Evolutionary conservation across 2,329 filamentous ascomycete genomes (phyloP).

Genomic region (Fusarium sp.): DNA sequence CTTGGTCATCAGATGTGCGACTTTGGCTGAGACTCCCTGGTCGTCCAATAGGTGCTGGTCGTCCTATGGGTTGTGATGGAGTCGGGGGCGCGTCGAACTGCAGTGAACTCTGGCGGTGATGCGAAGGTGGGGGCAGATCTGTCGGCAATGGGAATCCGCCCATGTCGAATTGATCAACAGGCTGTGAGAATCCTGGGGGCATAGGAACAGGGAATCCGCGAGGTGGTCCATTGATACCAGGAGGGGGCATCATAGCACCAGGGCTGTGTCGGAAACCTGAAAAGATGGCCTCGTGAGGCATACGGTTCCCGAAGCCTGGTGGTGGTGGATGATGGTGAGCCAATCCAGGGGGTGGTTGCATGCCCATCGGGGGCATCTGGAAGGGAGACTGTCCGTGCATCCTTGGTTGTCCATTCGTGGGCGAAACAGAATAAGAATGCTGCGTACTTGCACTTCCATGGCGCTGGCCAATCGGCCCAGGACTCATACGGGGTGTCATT

Average conservation of each 20-base stretch:
- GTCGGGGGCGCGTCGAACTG: constrained; percentile 69
- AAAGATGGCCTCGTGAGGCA: constrained; percentile 65
- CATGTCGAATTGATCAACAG: constrained; percentile 49
- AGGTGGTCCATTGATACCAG: constrained; percentile 60
- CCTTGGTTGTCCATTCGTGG: constrained; percentile 55
- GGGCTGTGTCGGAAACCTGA: constrained; percentile 59
- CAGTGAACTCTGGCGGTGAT: constrained; percentile 80
- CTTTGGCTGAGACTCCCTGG: constrained; percentile 77
- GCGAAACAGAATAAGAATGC: constrained; percentile 65
- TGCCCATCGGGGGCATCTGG: constrained; percentile 65
- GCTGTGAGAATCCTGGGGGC: constrained; percentile 52
- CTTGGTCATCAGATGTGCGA: constrained; percentile 62
- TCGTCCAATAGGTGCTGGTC: constrained; percentile 88
- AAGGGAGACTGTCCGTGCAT: constrained; percentile 58
- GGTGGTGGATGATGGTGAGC: constrained; percentile 53
- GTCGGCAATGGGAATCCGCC: constrained; percentile 50
- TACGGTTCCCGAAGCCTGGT: constrained; percentile 66
- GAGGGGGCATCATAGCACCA: constrained; percentile 61
- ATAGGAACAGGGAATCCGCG: constrained; percentile 57
- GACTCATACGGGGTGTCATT: constrained; percentile 73
- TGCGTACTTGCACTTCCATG: constrained; percentile 67
- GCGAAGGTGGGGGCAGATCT: constrained; percentile 56
- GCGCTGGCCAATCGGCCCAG: constrained; percentile 70
- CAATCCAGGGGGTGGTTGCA: constrained; percentile 59
- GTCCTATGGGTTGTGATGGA: constrained; percentile 77